phyloP scores from a whole-genome alignment of 192 early-diverging fungal genomes.

The Coemansia sp. region DNA sequence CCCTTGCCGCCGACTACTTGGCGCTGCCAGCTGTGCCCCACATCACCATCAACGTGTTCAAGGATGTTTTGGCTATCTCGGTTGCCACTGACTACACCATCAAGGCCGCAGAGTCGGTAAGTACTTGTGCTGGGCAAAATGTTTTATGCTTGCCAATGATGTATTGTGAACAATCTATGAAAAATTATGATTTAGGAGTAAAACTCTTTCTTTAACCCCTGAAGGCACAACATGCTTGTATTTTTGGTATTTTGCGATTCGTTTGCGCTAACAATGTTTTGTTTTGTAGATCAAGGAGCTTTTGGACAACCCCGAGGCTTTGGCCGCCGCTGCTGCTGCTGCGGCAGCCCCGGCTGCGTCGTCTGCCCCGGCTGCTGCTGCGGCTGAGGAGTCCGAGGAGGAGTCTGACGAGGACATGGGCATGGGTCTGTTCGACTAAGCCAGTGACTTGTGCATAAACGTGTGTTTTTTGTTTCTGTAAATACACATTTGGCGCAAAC shows the following conservation, averaged over 20 bases:
- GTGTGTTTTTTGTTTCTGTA: background rate
- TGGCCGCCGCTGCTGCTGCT: constrained; percentile 78
- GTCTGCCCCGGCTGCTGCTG: constrained; percentile 59
- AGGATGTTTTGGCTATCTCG: constrained; percentile 91
- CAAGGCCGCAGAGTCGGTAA: constrained; percentile 74
- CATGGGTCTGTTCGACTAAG: constrained; percentile 88
- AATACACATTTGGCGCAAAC: no score
- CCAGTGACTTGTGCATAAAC: background rate
- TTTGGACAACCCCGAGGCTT: constrained; percentile 86
- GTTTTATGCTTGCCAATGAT: constrained; percentile 32
- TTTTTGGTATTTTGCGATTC: background rate
- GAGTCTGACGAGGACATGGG: constrained; percentile 87
- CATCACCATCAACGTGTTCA: constrained; percentile 96
- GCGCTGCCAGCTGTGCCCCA: constrained; percentile 90
- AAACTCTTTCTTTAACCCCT: constrained; percentile 78
- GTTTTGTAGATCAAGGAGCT: constrained; percentile 84
- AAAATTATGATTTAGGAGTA: constrained; percentile 46
- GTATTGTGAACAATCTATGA: constrained; percentile 55
- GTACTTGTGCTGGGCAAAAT: constrained; percentile 24
- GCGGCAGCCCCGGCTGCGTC: constrained; percentile 78
- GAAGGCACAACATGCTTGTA: constrained; percentile 25
- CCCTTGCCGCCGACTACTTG: constrained; percentile 75
- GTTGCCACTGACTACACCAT: constrained; percentile 90
- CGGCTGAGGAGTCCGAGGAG: constrained; percentile 72
- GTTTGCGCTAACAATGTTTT: constrained; percentile 2